Evolutionary conservation across 2,329 filamentous ascomycete species (phyloP), one percentile per base, ranked within the genome.

Genomic region (Whalleya microplaca): DNA sequence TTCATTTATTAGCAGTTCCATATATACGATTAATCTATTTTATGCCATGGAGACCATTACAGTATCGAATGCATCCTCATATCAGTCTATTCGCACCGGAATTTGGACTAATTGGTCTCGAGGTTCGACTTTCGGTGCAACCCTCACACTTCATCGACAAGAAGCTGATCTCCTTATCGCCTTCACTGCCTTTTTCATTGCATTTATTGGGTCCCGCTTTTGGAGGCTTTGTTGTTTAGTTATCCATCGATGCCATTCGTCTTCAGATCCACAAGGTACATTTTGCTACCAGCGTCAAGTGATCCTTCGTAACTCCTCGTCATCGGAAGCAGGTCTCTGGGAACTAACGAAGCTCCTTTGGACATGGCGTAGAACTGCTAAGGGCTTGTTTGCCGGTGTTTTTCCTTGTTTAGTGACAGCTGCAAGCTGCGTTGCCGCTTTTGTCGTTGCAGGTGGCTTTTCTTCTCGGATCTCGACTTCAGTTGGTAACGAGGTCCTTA

Each of bases 401-500:
- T 19, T 32, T 27, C 21, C 12, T 37, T 6, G 18, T 45, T 10
- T n/a, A n/a, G 7, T 49, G 16, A n/a, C 45, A 19, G 51, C 46
- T 4, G 20, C 43, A 21, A 7, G 50, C 43, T 50, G 23, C 16
- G 20, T 48, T 19, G 6, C 21, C 27, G 41, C 9, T 12, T 58
- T 54, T 37, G 51, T 47, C 2, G 27, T 58, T 20, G 46, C 55
- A n/a, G 50, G 55, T n/a, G 55, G 51, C 9, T 58, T 51, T 27
- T 58, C 55, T 3, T 58, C 55, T 14, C 46, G 37, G 10, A 54
- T 58, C 18, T 58, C 55, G 3, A 54, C 55, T 1, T 14, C 41
- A 2, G 27, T 54, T 6, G 51, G 51, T 7, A 37, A 51, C 27
- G 51, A 54, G 37, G 51, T 58, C 16, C 27, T 58, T 3, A 51